Conservation (phyloP, 768 basidiomycete genomes). For the Termitomyces sp. region DNA sequence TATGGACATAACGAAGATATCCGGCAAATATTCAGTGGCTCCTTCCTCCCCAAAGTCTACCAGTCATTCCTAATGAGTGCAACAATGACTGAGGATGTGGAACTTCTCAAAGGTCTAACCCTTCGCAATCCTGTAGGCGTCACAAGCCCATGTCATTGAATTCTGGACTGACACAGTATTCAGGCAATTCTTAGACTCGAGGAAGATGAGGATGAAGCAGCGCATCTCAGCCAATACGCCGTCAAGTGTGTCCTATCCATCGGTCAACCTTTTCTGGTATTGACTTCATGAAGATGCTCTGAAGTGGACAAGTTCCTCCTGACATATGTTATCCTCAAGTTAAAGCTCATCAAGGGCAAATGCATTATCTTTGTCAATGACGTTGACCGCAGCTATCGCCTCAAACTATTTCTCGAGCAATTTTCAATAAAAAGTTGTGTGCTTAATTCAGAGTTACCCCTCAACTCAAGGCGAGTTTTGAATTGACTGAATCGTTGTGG, state of each 20-base stretch:
- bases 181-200: slow-evolving; percentile 86
- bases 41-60: slow-evolving; percentile 74
- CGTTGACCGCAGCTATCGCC: slow-evolving; percentile 89
- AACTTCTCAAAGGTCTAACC: slow-evolving; percentile 82
- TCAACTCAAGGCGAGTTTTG: slow-evolving; percentile 77
- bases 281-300: slow-evolving; percentile 54
- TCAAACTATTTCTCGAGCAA: slow-evolving; percentile 98
- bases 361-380: slow-evolving; percentile 96
- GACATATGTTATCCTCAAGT: slow-evolving; percentile 93
- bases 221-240: slow-evolving; percentile 81
- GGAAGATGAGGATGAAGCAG: slow-evolving; percentile 80
- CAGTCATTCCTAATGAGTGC: slow-evolving; percentile 97
- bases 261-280: background rate
- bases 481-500: background rate
- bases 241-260: slow-evolving; percentile 50
- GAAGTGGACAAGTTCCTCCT: slow-evolving; percentile 98
- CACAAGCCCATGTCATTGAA: background rate
- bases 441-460: slow-evolving; percentile 90
- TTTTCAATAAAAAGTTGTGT: slow-evolving; percentile 97
- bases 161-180: slow-evolving; percentile 4
- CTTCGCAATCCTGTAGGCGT: slow-evolving; percentile 78
- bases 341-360: slow-evolving; percentile 94
- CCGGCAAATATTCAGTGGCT: slow-evolving; percentile 62
- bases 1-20: slow-evolving; percentile 96
- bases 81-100: slow-evolving; percentile 96